Percentiles rank a stretch among this genome's conserved stretches.
phyloP scores from a whole-genome alignment of 352 stramenopile genomes.

The Phytopythium sindhum region DNA sequence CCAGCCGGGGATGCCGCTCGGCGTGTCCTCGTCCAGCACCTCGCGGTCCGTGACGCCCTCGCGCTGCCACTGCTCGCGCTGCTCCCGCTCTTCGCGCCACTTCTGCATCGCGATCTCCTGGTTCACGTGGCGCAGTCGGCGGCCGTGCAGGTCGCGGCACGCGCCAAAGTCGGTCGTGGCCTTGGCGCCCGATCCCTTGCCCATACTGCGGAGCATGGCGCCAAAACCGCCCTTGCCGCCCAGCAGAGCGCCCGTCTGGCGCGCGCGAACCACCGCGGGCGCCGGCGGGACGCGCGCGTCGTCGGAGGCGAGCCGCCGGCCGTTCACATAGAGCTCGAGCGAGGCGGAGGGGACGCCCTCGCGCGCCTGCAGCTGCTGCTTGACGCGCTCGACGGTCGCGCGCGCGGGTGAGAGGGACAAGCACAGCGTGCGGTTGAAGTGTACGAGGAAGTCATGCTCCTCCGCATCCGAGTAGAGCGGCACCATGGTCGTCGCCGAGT shows the following conservation, averaged over 20 bases:
- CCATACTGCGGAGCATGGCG: slow-evolving; percentile 78
- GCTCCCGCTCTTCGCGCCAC: slow-evolving; percentile 60
- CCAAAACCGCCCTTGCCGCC: slow-evolving; percentile 85
- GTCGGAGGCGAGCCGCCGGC: slow-evolving; percentile 32
- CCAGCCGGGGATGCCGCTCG: slow-evolving; percentile 81
- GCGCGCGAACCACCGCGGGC: slow-evolving; percentile 59
- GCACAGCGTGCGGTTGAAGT: slow-evolving; percentile 75
- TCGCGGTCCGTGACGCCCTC: slow-evolving; percentile 57
- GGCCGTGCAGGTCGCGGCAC: slow-evolving; percentile 76
- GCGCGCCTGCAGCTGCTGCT: slow-evolving; percentile 35
- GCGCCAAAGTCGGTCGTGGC: slow-evolving; percentile 76
- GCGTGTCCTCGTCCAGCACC: slow-evolving; percentile 74
- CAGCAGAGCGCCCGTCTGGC: slow-evolving; percentile 55
- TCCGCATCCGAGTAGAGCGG: slow-evolving; percentile 11
- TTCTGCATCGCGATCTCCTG: slow-evolving; percentile 84
- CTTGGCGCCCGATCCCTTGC: slow-evolving; percentile 68
- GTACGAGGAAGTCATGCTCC: slow-evolving; percentile 71
- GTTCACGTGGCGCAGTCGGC: slow-evolving; percentile 82
- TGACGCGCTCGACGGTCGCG: slow-evolving; percentile 39
- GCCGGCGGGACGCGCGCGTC: slow-evolving; percentile 37
- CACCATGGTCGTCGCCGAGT: slow-evolving; percentile 24
- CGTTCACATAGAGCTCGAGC: slow-evolving; percentile 64
- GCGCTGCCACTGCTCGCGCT: slow-evolving; percentile 42
- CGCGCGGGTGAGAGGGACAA: slow-evolving; percentile 44
- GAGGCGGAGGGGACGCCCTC: slow-evolving; percentile 40